Conservation (phyloP, 2,329 filamentous ascomycete species). For the Beauveria caledonica region DNA sequence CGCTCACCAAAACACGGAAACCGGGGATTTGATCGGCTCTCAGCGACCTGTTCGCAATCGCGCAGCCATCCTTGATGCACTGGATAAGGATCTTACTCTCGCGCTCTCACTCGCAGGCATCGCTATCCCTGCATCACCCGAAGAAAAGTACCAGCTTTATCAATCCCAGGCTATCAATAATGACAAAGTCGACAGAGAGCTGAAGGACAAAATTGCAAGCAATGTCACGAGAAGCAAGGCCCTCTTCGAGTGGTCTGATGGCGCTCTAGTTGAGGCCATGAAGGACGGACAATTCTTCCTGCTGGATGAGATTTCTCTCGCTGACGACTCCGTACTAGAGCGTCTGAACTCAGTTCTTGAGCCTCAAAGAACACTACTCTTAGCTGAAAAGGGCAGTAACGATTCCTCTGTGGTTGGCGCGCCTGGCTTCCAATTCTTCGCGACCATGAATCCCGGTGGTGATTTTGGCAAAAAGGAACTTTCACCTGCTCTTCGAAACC, state of each 20-base stretch:
- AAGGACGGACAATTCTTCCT: slow-evolving; percentile 82
- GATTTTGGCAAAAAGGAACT: slow-evolving; percentile 98
- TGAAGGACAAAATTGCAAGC: slow-evolving; percentile 38
- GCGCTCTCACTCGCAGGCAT: slow-evolving; percentile 35
- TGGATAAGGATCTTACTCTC: slow-evolving; percentile 52
- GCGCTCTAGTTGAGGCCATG: slow-evolving; percentile 91
- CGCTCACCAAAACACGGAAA: slow-evolving; percentile 96
- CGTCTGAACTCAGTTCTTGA: slow-evolving; percentile 95
- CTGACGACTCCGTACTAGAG: slow-evolving; percentile 94
- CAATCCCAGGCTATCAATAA: slow-evolving; percentile 32
- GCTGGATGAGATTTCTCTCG: slow-evolving; percentile 93
- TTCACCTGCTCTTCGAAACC: slow-evolving; percentile 87
- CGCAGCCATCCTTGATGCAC: slow-evolving; percentile 56
- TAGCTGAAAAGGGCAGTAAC: slow-evolving; percentile 87
- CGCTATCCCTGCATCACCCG: slow-evolving; percentile 34
- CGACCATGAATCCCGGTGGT: slow-evolving; percentile 98
- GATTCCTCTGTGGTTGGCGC: slow-evolving; percentile 71
- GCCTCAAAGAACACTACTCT: slow-evolving; percentile 71
- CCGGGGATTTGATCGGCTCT: slow-evolving; percentile 91
- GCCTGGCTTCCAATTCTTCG: slow-evolving; percentile 86
- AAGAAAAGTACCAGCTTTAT: slow-evolving; percentile 53
- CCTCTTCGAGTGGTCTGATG: slow-evolving; percentile 94
- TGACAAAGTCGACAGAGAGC: slow-evolving; percentile 38
- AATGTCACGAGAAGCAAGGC: slow-evolving; percentile 62
- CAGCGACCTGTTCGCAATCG: slow-evolving; percentile 87